phyloP scores from a whole-genome alignment of 192 early-diverging fungal species.

The Nowakowskiella sp. region DNA sequence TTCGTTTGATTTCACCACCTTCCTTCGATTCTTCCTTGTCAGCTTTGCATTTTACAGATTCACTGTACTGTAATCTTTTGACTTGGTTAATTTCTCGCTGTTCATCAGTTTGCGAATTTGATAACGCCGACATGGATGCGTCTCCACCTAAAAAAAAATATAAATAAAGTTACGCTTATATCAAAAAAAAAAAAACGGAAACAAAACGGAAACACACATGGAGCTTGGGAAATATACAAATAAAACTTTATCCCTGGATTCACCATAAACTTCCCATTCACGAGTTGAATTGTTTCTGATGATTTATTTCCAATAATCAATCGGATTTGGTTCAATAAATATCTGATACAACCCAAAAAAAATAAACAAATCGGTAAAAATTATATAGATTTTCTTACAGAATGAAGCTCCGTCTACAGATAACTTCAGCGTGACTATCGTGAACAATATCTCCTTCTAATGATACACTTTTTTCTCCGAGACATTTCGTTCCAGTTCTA shows the following conservation, averaged over 20 bases:
- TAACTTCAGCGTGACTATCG: conserved; percentile 83
- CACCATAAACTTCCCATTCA: conserved; percentile 4
- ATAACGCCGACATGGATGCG: conserved; percentile 53
- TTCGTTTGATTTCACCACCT: conserved; percentile 1
- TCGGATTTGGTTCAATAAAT: conserved; percentile 6
- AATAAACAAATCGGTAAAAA: not conserved
- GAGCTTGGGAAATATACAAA: conserved; percentile 68
- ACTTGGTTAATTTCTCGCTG: conserved; percentile 23
- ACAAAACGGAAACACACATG: conserved; percentile 46
- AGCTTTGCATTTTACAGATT: conserved; percentile 15
- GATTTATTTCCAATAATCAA: conserved; percentile 4
- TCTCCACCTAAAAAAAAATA: conserved; percentile 55
- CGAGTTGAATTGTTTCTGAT: not conserved
- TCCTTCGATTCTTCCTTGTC: conserved; percentile 1
- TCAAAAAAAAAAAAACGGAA: not conserved
- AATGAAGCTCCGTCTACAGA: conserved; percentile 71
- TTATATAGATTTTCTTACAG: conserved; percentile 30
- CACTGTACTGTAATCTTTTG: conserved; percentile 36
- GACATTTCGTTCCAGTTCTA: conserved; percentile 83
- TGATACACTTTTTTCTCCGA: conserved; percentile 49
- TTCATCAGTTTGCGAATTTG: conserved; percentile 17
- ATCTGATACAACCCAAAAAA: not conserved
- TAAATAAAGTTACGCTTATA: not conserved
- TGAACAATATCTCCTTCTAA: conserved; percentile 57
- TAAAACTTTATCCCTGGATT: conserved; percentile 36